Base-by-base conservation (phyloP, 768 basidiomycete species). In the Cyathus striatus region DNA sequence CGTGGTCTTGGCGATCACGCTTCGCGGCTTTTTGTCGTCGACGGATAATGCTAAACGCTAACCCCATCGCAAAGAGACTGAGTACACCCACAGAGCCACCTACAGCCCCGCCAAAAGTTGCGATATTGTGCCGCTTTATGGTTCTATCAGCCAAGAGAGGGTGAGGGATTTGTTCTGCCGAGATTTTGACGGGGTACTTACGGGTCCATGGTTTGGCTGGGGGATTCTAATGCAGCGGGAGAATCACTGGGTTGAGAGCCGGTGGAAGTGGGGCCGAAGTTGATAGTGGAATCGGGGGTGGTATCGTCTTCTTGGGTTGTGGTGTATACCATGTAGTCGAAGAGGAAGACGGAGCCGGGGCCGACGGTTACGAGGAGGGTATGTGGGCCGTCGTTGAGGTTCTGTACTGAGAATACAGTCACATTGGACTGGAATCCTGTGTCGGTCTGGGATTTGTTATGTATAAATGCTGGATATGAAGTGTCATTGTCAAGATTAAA, bases 81-180 rank as follows among this genome's bases (percentile, higher is more conserved):
- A 80, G 68, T 17, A 77, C 69, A 23, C 78, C 78, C 14, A 77
- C 66, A 23, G 64, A 68, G 22, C 73, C 73, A 0, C 73, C 76
- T 18, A 80, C 64, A 1, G 72, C 76, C n/a, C 69, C 75, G 1
- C 64, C 77, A 52, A 82, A 79, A 5, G 78, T 76, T 13, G 65
- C 69, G 16, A 66, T 47, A 24, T 64, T 65, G 40, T 58, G 60
- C 40, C 62, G 57, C 49, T 62, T 61, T 14, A 43, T 39, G 20
- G 38, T 48, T 34, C 58, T 61, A n/a, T n/a, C n/a, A n/a, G n/a
- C n/a, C n/a, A n/a, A n/a, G n/a, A n/a, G n/a, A n/a, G n/a, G n/a
- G n/a, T n/a, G n/a, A n/a, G n/a, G n/a, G n/a, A n/a, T n/a, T n/a
- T n/a, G n/a, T n/a, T n/a, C n/a, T n/a, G n/a, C n/a, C n/a, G n/a